These are phyloP conservation scores for Mortierella antarctica DNA, from an alignment of 192 early-diverging fungal species.

Conservation along the genomic window DNA sequence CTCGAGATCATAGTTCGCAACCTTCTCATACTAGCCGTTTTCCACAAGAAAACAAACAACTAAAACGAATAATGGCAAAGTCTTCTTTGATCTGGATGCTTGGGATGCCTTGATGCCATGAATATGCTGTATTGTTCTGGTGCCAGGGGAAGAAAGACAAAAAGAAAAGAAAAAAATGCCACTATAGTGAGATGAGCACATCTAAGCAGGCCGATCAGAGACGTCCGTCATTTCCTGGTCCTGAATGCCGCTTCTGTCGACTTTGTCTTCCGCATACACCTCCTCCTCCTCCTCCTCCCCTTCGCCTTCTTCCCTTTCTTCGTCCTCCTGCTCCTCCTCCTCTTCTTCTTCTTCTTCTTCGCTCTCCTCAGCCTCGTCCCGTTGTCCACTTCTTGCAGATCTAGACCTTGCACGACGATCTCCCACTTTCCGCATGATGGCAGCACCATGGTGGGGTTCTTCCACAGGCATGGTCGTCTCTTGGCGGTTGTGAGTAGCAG, in stretches of 20 bases:
- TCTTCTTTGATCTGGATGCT: no score
- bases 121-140: no score
- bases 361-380: conserved; percentile 5
- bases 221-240: conserved; percentile 14
- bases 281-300: conserved; percentile 4
- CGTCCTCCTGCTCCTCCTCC: conserved; percentile 9
- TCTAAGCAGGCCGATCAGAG: neutral
- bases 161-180: no score
- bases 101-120: no score
- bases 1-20: no score
- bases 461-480: neutral
- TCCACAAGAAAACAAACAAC: no score
- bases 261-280: conserved; percentile 17
- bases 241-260: conserved; percentile 17
- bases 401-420: neutral
- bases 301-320: conserved; percentile 12
- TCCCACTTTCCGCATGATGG: neutral
- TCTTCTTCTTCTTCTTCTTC: neutral
- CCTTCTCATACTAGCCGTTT: no score
- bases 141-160: no score
- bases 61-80: no score
- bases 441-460: neutral
- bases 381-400: neutral
- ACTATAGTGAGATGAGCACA: no score
- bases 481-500: neutral